Conservation (phyloP, 371 early-diverging fungal genomes). For the Chytridiales sp. region DNA sequence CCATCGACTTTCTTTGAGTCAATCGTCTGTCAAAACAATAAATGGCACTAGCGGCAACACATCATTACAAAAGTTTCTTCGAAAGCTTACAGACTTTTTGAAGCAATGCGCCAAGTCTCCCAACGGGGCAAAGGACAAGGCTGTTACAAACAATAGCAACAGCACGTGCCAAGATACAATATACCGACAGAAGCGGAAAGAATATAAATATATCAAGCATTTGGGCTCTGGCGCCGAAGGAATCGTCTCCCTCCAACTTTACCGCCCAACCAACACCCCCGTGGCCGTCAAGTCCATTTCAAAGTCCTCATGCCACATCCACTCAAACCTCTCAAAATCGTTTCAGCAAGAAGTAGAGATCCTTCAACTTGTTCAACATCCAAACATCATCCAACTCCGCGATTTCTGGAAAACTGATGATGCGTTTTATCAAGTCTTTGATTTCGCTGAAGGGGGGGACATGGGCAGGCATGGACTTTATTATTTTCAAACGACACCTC, state of each 20-base stretch:
- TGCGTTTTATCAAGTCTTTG: too few relatives aligned
- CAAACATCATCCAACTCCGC: constrained; percentile 67
- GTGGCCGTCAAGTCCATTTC: constrained; percentile 18
- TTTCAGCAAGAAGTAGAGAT: constrained; percentile 77
- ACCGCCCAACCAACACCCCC: constrained; percentile 2
- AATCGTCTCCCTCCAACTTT: constrained; percentile 11
- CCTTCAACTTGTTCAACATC: constrained; percentile 62
- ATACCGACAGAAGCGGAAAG: not conserved
- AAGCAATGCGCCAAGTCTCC: too few relatives aligned
- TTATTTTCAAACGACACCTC: not conserved
- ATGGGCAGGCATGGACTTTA: not conserved
- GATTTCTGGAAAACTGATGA: constrained; percentile 83
- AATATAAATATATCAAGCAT: constrained; percentile 6
- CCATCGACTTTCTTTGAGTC: too few relatives aligned
- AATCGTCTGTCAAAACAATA: too few relatives aligned
- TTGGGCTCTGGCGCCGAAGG: constrained; percentile 24
- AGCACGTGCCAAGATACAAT: too few relatives aligned
- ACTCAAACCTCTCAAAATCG: too few relatives aligned
- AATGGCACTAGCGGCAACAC: too few relatives aligned
- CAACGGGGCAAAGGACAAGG: too few relatives aligned
- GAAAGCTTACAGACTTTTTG: too few relatives aligned
- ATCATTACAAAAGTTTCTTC: too few relatives aligned
- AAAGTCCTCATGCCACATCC: constrained; percentile 7
- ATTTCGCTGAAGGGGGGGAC: too few relatives aligned
- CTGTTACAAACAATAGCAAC: too few relatives aligned